Evolutionary conservation across 805 yeast genomes (phyloP), one percentile per base, ranked within the genome.

Genomic region (Metschnikowia anglica): DNA sequence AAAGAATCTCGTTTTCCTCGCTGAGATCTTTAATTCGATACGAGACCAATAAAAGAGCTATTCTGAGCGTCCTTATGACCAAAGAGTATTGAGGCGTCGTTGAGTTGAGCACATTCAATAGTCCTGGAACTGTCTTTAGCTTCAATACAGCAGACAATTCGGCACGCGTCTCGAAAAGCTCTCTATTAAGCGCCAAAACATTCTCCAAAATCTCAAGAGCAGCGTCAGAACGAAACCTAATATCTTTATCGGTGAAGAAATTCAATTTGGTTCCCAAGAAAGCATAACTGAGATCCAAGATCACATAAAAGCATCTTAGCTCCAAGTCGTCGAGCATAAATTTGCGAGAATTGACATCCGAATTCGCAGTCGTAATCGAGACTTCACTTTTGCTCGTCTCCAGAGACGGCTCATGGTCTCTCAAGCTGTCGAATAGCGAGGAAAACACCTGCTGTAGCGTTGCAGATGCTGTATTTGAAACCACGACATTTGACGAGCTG

Each of bases 391-490:
- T 23, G 9, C 33, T 4, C 15, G 41, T 8, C 32, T 18, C 38
- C 25, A 19, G 42, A 23, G 26, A 34, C 35, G 11, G 25, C 13
- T 10, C 68, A 19, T 44, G 39, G 12, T 12, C 29, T 17, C 35
- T 33, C 24, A 44, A 73, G 56, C 79, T 74, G 43, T 91, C 98
- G 61, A 85, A 91, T 0, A 89, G 76, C 23, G 85, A 79, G 27
- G 85, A 79, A 34, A 89, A 74, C 32, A 93, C 65, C 60, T 93
- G 98, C 49, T 89, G 95, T 34, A 89, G 74, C 3, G 98, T 88
- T 2, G 98, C 99, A 37, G 88, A 81, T 0, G 98, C 97, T 0
- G 98, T 87, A 55, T 89, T 90, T 11, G 80, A 74, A 4, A 93
- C 96, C 53, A 87, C 86, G 0, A 85, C 79, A 4, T 82, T 76